Conservation (phyloP, 768 basidiomycete species). For the Tricholomella constricta region DNA sequence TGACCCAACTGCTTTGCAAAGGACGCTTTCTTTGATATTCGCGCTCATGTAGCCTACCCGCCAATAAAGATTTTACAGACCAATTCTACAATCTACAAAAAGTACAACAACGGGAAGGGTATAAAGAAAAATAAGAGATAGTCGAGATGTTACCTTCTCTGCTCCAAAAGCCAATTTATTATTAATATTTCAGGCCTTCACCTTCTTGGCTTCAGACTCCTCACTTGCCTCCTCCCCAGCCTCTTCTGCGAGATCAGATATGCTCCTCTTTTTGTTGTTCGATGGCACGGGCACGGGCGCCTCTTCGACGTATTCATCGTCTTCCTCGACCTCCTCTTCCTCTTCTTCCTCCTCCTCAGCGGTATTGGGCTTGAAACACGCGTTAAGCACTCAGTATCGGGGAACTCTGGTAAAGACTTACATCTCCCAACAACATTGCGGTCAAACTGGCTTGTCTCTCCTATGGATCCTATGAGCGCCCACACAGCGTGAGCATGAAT, state of each 20-base stretch:
- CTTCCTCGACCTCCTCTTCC: constrained; percentile 30
- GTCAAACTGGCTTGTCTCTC: constrained; percentile 16
- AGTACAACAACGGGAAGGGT: constrained; percentile 13
- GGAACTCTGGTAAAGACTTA: constrained; percentile 3
- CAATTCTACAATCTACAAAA: constrained; percentile 17
- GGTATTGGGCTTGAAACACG: constrained; percentile 27
- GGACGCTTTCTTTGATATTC: no score
- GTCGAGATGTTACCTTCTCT: background rate
- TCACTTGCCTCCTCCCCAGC: constrained; percentile 24
- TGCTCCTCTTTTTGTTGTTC: constrained; percentile 37
- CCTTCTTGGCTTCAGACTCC: constrained; percentile 41
- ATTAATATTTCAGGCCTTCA: constrained; percentile 40
- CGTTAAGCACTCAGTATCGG: background rate
- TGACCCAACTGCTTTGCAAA: no score
- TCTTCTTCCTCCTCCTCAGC: constrained; percentile 35
- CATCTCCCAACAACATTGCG: constrained; percentile 20
- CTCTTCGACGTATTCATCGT: constrained; percentile 18
- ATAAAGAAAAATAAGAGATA: constrained; percentile 27
- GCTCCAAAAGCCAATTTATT: no score
- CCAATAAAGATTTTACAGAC: background rate
- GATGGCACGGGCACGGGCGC: constrained; percentile 15
- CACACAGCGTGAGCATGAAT: background rate
- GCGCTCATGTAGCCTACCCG: constrained; percentile 1
- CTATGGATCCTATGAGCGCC: constrained; percentile 3
- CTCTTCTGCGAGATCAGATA: constrained; percentile 32